phyloP scores from a whole-genome alignment of 352 stramenopile genomes.

The Globisporangium uncinulatum region DNA sequence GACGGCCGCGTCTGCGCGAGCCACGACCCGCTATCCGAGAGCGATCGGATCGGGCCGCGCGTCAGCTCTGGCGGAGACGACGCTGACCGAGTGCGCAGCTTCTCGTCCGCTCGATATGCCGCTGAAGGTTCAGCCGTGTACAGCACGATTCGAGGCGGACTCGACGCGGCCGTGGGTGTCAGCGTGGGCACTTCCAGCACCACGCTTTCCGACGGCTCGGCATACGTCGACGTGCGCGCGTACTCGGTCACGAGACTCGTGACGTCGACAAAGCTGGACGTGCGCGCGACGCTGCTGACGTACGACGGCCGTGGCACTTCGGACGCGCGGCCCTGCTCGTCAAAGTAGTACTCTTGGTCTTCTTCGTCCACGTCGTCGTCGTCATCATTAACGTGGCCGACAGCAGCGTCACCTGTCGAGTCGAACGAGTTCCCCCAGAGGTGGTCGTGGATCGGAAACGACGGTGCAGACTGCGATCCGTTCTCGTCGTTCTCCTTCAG shows the following conservation, averaged over 20 bases:
- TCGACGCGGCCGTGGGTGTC: not conserved
- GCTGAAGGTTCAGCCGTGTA: not conserved
- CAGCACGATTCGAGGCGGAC: not conserved
- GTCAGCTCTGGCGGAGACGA: conserved; percentile 2
- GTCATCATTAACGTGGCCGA: too few relatives aligned
- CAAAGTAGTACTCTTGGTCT: conserved; percentile 13
- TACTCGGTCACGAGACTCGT: not conserved
- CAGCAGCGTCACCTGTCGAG: not conserved
- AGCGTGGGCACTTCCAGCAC: not conserved
- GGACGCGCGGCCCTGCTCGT: conserved; percentile 9
- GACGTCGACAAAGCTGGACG: conserved; percentile 3
- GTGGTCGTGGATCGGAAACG: conserved; percentile 6
- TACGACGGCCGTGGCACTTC: conserved; percentile 7
- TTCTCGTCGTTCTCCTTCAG: conserved; percentile 5
- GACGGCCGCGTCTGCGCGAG: too few relatives aligned
- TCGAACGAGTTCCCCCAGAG: conserved; percentile 11
- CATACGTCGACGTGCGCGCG: not conserved
- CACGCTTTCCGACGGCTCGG: not conserved
- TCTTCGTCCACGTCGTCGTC: conserved; percentile 3
- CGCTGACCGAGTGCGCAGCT: not conserved
- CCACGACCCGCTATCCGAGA: not conserved
- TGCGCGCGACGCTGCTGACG: not conserved
- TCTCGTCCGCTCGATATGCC: not conserved
- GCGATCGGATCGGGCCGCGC: not conserved
- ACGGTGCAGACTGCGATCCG: not conserved